These are phyloP conservation scores for Isochrysis galbana DNA, from an alignment of 78 protist genomes.

Conservation along the genomic window DNA sequence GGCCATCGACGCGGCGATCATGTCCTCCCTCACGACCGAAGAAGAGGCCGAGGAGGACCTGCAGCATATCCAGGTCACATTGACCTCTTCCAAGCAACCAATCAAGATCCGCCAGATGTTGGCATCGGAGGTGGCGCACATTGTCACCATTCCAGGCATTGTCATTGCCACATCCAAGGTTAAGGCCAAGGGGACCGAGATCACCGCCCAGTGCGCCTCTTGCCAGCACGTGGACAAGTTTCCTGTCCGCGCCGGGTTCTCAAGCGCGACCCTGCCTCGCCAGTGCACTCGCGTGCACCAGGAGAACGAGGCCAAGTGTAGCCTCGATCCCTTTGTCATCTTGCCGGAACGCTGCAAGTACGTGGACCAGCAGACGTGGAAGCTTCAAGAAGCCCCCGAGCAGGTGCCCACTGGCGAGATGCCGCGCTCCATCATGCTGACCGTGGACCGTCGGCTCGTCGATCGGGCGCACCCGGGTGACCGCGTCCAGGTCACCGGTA, in stretches of 20 bases:
- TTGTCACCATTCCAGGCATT: conserved; percentile 87
- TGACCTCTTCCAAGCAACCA: conserved; percentile 45
- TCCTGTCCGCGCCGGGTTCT: conserved; percentile 70
- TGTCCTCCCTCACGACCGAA: neutral
- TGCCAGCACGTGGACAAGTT: conserved; percentile 54
- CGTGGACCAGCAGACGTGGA: conserved; percentile 89
- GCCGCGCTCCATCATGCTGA: conserved; percentile 90
- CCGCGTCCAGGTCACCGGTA: conserved; percentile 83
- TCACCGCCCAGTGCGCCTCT: conserved; percentile 61
- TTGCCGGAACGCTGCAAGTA: conserved; percentile 62
- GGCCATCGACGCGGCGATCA: conserved; percentile 2
- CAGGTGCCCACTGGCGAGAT: conserved; percentile 97
- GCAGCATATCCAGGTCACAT: conserved; percentile 43
- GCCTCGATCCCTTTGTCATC: conserved; percentile 76
- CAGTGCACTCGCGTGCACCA: conserved; percentile 53
- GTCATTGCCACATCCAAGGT: conserved; percentile 77
- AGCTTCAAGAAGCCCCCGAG: conserved; percentile 96
- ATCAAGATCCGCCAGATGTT: conserved; percentile 65
- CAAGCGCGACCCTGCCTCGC: conserved; percentile 72
- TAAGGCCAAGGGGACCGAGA: conserved; percentile 67
- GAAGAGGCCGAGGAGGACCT: neutral
- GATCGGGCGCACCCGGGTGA: conserved; percentile 87
- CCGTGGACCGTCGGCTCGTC: conserved; percentile 66
- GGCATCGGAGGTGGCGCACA: conserved; percentile 62
- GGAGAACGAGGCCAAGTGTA: conserved; percentile 53